Conservation (phyloP, 257 asterid genomes). For the Echites panduratus region DNA sequence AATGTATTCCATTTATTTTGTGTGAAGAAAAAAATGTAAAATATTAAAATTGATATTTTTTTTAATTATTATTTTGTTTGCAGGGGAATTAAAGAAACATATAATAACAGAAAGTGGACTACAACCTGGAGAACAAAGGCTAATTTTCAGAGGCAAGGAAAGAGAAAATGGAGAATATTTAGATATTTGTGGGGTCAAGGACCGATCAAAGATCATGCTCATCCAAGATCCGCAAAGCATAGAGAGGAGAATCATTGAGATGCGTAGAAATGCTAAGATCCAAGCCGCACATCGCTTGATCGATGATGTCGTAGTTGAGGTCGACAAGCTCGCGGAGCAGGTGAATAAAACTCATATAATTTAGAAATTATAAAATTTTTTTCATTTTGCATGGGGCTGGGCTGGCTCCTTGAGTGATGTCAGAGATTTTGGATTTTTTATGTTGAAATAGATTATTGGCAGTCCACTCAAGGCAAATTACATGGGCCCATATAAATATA, state of each 20-base stretch:
- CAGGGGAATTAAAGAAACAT: conserved; percentile 65
- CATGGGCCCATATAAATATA: too few species aligned
- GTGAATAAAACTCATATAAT: conserved; percentile 20
- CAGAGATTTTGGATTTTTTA: too few species aligned
- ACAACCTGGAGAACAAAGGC: conserved; percentile 50
- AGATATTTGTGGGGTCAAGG: conserved; percentile 59
- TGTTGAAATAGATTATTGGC: too few species aligned
- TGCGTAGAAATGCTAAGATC: conserved; percentile 51
- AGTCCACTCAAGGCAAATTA: too few species aligned
- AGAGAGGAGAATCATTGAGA: conserved; percentile 38
- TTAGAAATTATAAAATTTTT: too few species aligned
- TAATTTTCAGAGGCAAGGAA: conserved; percentile 53
- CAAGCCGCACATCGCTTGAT: conserved; percentile 44
- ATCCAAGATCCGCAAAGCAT: conserved; percentile 52
- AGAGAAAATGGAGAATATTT: conserved; percentile 56
- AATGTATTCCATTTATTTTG: too few species aligned
- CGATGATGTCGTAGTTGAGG: conserved; percentile 36
- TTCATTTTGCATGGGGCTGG: background rate
- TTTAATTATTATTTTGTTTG: too few species aligned
- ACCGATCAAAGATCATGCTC: conserved; percentile 49
- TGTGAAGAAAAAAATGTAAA: too few species aligned
- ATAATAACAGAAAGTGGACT: conserved; percentile 51
- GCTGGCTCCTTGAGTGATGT: background rate
- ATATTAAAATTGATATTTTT: too few species aligned
- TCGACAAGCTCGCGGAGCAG: conserved; percentile 60